Evolutionary conservation across 2,329 filamentous ascomycete species (phyloP).

Genomic region (Lojkania enalia): DNA sequence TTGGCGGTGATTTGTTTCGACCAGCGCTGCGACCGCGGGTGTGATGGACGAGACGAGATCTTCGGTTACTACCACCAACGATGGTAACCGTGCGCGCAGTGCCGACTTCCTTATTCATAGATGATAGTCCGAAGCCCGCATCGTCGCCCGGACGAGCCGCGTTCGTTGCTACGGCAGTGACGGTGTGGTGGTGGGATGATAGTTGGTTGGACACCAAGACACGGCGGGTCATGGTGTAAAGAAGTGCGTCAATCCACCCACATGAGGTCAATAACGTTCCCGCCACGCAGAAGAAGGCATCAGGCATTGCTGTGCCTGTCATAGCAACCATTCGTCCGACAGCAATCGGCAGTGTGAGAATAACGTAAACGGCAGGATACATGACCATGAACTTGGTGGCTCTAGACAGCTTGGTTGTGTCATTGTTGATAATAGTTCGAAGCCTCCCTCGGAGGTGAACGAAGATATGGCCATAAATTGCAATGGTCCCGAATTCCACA

Average conservation of each 20-base stretch:
- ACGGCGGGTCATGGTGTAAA: slow-evolving; percentile 49
- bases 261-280: slow-evolving; percentile 59
- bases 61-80: slow-evolving; percentile 35
- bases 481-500: slow-evolving; percentile 55
- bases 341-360: slow-evolving; percentile 68
- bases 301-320: slow-evolving; percentile 48
- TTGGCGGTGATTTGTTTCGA: slow-evolving; percentile 15
- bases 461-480: slow-evolving; percentile 55
- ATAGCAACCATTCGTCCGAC: slow-evolving; percentile 45
- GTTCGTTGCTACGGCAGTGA: slow-evolving; percentile 27
- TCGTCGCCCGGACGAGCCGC: slow-evolving; percentile 29
- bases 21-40: slow-evolving; percentile 23
- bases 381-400: slow-evolving; percentile 63
- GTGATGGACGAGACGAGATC: slow-evolving; percentile 35
- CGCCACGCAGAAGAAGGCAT: slow-evolving; percentile 62
- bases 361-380: slow-evolving; percentile 68
- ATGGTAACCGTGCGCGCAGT: slow-evolving; percentile 40
- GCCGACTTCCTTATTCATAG: slow-evolving; percentile 35
- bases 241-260: slow-evolving; percentile 49
- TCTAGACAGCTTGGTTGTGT: slow-evolving; percentile 39
- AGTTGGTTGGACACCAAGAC: slow-evolving; percentile 42
- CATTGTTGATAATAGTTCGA: slow-evolving; percentile 39
- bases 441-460: slow-evolving; percentile 53
- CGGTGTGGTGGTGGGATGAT: slow-evolving; percentile 24
- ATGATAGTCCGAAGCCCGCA: slow-evolving; percentile 30